phyloP scores from a whole-genome alignment of 768 basidiomycete genomes.

The Auricularia sp. region DNA sequence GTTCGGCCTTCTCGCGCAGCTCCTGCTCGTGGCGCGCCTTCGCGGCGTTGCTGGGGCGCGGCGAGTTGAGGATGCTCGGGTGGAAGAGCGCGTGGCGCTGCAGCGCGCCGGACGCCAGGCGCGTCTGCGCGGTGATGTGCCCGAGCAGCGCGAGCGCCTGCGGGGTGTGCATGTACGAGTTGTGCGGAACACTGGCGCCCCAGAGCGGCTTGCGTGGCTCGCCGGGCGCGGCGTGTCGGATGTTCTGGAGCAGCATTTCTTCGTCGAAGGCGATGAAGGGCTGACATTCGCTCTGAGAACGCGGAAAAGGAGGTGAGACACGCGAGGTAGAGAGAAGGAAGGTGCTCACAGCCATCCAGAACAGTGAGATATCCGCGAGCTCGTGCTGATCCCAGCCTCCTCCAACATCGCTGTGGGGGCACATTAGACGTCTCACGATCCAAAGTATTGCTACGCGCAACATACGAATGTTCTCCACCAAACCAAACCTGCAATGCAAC shows the following conservation, averaged over 20 bases:
- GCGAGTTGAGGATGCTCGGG: not conserved
- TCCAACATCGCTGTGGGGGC: conserved; percentile 6
- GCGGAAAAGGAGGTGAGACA: not conserved
- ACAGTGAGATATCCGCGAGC: conserved; percentile 12
- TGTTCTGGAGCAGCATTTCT: not conserved
- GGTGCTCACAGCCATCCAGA: conserved; percentile 15
- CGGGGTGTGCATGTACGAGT: conserved; percentile 1
- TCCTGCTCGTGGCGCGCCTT: not conserved
- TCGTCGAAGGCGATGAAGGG: not conserved
- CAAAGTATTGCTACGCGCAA: too few relatives aligned
- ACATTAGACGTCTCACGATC: too few relatives aligned
- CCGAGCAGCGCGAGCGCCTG: not conserved
- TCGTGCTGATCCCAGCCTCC: conserved; percentile 10
- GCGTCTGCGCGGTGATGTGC: not conserved
- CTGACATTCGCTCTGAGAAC: not conserved
- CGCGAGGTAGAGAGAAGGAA: not conserved
- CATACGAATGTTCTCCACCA: conserved; percentile 13
- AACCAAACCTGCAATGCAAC: conserved; percentile 15
- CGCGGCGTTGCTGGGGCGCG: not conserved
- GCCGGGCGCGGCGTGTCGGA: not conserved
- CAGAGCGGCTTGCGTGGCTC: not conserved
- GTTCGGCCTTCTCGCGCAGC: not conserved
- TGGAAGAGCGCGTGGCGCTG: not conserved
- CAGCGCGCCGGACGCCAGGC: not conserved
- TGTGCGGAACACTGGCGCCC: not conserved